Evolutionary conservation across 257 asterid species (phyloP).

Genomic region (Nicotiana attenuata): DNA sequence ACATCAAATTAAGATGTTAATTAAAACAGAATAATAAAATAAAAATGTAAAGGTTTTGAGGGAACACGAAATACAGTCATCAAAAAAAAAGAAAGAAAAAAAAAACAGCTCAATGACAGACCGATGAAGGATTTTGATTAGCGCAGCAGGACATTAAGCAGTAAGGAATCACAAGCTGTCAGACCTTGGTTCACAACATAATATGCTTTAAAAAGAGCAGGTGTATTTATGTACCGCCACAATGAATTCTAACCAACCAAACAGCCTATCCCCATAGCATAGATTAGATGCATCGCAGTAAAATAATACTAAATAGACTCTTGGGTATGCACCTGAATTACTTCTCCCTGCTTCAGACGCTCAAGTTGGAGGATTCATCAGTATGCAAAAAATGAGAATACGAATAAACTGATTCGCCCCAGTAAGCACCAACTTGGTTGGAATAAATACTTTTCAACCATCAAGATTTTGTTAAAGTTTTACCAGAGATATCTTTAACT

Average conservation of each 20-base stretch:
- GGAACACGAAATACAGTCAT: neutral
- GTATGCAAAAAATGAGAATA: neutral
- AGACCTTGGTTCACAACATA: neutral
- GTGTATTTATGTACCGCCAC: neutral
- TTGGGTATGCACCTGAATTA: neutral
- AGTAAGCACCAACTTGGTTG: neutral
- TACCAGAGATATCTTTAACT: neutral
- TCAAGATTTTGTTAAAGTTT: neutral
- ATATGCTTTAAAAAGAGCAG: neutral
- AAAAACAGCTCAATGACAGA: neutral
- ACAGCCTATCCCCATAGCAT: neutral
- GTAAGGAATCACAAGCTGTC: neutral
- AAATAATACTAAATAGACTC: neutral
- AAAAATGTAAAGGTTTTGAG: neutral
- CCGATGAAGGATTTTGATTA: neutral
- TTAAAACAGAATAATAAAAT: neutral
- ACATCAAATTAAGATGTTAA: neutral
- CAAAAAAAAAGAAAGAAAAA: too few species aligned
- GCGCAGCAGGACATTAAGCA: neutral
- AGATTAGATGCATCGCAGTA: neutral
- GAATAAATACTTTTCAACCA: neutral
- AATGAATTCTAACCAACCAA: neutral
- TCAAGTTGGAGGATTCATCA: neutral
- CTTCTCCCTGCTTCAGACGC: neutral
- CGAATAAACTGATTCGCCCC: neutral